Percentiles rank a stretch among this genome's conserved stretches.
These are phyloP conservation scores for Trametes cingulata DNA, from an alignment of 768 basidiomycete species.

Conservation along the genomic window DNA sequence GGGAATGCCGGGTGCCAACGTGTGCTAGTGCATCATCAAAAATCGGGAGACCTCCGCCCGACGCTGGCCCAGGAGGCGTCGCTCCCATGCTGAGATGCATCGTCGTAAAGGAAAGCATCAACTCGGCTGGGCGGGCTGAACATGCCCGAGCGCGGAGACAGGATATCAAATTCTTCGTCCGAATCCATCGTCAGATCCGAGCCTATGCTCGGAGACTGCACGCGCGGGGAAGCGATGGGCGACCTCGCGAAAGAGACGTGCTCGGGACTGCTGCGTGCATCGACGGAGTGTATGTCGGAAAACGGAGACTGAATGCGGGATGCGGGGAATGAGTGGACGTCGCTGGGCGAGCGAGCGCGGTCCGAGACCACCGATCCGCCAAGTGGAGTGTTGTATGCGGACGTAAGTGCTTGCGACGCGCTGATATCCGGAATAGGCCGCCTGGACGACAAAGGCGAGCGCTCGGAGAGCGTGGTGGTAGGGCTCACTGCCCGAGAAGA, in stretches of 20 bases:
- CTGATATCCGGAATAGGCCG: conserved; percentile 4
- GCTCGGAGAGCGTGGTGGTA: not conserved
- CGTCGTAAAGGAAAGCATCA: conserved; percentile 19
- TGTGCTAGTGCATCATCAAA: conserved; percentile 2
- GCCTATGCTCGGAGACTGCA: conserved; percentile 20
- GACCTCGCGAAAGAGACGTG: conserved; percentile 3
- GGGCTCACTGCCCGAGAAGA: conserved; percentile 21
- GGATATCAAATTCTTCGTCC: conserved; percentile 27
- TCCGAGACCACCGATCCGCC: conserved; percentile 12
- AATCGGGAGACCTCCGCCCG: conserved; percentile 28
- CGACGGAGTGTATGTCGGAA: conserved; percentile 24
- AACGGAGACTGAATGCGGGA: conserved; percentile 25
- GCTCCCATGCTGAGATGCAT: conserved; percentile 22
- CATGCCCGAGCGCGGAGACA: conserved; percentile 30
- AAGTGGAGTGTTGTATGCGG: conserved; percentile 25
- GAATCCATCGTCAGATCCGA: conserved; percentile 22
- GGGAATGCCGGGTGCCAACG: not conserved
- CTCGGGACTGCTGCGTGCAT: conserved; percentile 14
- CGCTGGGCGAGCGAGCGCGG: conserved; percentile 2
- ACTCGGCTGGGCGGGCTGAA: conserved; percentile 25
- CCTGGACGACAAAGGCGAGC: not conserved
- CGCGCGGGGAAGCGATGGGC: conserved; percentile 14
- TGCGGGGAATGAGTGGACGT: conserved; percentile 2
- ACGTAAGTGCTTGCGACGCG: conserved; percentile 10
- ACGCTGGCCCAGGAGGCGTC: conserved; percentile 29